Base-by-base conservation (phyloP, 73 alveolate species). In the Paramecium sonneborni region DNA sequence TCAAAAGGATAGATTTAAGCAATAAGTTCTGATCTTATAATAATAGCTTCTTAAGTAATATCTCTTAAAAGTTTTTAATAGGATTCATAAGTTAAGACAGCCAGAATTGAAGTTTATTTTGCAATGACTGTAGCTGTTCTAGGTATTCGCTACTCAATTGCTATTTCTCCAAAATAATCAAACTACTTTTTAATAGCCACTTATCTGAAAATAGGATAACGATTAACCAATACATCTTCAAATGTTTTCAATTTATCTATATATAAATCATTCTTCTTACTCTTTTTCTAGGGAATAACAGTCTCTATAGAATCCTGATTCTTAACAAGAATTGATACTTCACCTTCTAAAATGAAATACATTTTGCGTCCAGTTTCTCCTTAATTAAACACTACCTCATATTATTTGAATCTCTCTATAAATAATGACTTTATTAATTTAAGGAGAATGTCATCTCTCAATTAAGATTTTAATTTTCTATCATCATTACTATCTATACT, bases 151-250 rank as follows among this genome's bases (percentile, higher is more conserved):
- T 79, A 24, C 12, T 79, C 90, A 8, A 79, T 39, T 14, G 90
- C 90, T 24, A 79, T 79, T 46, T 79, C 90, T 9, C 90, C 90
- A 41, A 79, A 79, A 79, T 79, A 46, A 44, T 79, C 90, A 79
- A 79, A 79, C 55, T 79, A 46, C 72, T 44, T 44, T 39, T 79
- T 79, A 6, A 24, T 44, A 5, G 90, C 90, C 8, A 79, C 74
- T 14, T 43, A 46, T 79, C 55, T 79, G 18, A 79, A 79, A 79
- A 41, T 79, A 6, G 76, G 41, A 24, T 15, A 79, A 21, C 55
- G 46, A 28, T 14, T 6, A 10, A 43, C 41, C 18, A 79, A 23
- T 9, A 79, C 72, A 79, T 79, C 90, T 43, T 79, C 72, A 79
- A 43, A 79, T 79, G 56, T 72, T 38, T 72, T 72, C 84, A 62